phyloP scores from a whole-genome alignment of 228 moss, liverwort and hornwort species.

The Sphagnum magellanicum region DNA sequence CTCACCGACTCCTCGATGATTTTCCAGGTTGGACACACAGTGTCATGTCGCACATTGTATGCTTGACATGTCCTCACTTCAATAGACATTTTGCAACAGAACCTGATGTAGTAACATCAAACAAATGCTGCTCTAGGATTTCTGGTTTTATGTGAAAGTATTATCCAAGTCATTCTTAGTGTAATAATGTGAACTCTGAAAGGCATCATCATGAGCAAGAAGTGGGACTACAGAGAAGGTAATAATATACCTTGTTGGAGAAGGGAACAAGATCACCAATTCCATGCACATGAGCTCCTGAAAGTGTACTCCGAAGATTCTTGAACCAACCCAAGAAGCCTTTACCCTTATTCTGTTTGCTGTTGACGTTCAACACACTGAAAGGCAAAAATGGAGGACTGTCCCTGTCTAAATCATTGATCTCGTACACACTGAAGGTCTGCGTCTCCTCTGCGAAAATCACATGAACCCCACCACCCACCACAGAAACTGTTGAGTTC shows the following conservation, averaged over 20 bases:
- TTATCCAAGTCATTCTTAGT: neutral
- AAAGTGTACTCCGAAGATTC: neutral
- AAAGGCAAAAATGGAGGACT: slow-evolving; percentile 33
- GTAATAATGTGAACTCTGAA: neutral
- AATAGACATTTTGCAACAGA: neutral
- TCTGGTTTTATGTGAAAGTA: neutral
- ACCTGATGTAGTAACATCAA: too few species aligned
- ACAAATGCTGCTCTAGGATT: too few species aligned
- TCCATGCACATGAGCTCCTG: neutral
- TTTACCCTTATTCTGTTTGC: too few species aligned
- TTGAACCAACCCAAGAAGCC: neutral
- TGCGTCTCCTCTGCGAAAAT: slow-evolving; percentile 9
- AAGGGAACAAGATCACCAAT: slow-evolving; percentile 54
- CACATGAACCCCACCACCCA: too few species aligned
- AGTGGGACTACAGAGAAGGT: neutral
- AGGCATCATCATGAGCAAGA: neutral
- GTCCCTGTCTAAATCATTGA: slow-evolving; percentile 40
- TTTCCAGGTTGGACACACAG: too few species aligned
- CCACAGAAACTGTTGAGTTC: too few species aligned
- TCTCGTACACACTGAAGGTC: slow-evolving; percentile 37
- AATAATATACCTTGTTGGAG: slow-evolving; percentile 34
- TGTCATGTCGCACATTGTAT: too few species aligned
- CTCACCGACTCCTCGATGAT: too few species aligned
- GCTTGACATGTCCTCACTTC: neutral
- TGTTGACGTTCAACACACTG: slow-evolving; percentile 3